Conservation (phyloP, 306 rosid genomes). For the Begonia masoniana region DNA sequence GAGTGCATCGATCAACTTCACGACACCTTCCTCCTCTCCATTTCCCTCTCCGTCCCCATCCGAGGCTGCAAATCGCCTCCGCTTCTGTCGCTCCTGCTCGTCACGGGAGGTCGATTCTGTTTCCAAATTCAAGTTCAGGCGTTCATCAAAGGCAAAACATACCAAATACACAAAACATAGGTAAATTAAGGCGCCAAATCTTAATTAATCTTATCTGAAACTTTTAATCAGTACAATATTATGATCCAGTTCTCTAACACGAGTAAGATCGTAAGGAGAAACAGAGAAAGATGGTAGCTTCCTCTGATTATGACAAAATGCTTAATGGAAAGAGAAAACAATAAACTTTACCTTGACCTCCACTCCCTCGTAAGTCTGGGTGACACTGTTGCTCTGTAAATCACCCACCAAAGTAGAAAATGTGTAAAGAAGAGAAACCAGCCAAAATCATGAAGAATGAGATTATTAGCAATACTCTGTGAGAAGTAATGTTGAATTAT, state of each 20-base stretch:
- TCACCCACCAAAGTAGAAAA: slow-evolving; percentile 3
- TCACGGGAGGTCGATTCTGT: slow-evolving; percentile 45
- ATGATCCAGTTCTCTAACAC: no score
- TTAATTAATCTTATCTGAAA: no score
- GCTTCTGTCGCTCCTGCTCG: slow-evolving; percentile 48
- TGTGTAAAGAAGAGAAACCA: slow-evolving; percentile 1
- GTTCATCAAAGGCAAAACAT: slow-evolving; percentile 16
- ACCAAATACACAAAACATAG: no score
- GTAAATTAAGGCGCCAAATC: no score
- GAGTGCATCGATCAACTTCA: slow-evolving; percentile 63
- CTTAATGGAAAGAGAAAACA: no score
- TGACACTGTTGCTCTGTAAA: slow-evolving; percentile 56
- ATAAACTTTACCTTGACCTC: slow-evolving; percentile 31
- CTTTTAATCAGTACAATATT: no score
- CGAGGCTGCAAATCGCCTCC: slow-evolving; percentile 36
- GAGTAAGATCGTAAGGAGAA: no score
- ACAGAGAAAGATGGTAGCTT: no score
- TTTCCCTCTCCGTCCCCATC: slow-evolving; percentile 55
- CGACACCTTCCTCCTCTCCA: slow-evolving; percentile 37
- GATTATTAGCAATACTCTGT: no score
- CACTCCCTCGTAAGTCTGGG: slow-evolving; percentile 22
- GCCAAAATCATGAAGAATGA: no score
- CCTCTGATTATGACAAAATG: no score
- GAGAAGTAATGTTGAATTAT: no score
- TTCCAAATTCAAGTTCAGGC: slow-evolving; percentile 44